Base-by-base conservation (phyloP, 1,284 basidiomycete species). In the Austroboletus rostrupii region DNA sequence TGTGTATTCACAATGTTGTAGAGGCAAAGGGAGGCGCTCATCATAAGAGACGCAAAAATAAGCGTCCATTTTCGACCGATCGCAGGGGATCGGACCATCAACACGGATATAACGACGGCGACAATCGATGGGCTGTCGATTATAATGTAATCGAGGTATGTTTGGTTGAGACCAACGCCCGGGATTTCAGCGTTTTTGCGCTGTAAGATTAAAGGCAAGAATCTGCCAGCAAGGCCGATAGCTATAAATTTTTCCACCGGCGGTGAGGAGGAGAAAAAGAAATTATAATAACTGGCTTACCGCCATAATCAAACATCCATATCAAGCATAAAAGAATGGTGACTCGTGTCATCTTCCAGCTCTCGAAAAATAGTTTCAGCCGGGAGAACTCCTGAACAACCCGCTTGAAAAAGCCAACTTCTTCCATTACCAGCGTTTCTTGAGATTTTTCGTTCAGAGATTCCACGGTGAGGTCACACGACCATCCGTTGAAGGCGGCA, bases 41-140 rank as follows among this genome's bases (percentile, higher is more conserved):
- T 42, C 10, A 43, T 1, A 29, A 59, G 32, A 1, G 57, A 58
- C 14, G 58, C 52, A 33, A 48, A 26, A 10, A 61, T 50, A 16
- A 59, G 46, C 3, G 59, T 53, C 56, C 55, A 61, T 40, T 61
- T 59, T 29, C 58, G 45, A 13, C 57, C 57, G 16, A 59, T 26
- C 7, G 17, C 21, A 4, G 57, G 49, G 8, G 50, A 36, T 17
- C 58, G 58, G n/a, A 59, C 50, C 48, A 58, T 29, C 10, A 60
- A 28, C 10, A 56, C 41, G 1, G 49, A 40, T 8, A 61, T 16
- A 10, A 40, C 13, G 29, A 29, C 39, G 3, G 46, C 57, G 3
- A 7, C 47, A 8, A 58, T 37, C 5, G 55, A 56, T 0, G 57
- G 57, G 14, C 44, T 37, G n/a, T 48, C 48, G 6, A 50, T 12